Percentiles rank a stretch among this genome's conserved stretches.
Conservation (phyloP, 1,284 basidiomycete species). For the Ganoderma resinaceum region DNA sequence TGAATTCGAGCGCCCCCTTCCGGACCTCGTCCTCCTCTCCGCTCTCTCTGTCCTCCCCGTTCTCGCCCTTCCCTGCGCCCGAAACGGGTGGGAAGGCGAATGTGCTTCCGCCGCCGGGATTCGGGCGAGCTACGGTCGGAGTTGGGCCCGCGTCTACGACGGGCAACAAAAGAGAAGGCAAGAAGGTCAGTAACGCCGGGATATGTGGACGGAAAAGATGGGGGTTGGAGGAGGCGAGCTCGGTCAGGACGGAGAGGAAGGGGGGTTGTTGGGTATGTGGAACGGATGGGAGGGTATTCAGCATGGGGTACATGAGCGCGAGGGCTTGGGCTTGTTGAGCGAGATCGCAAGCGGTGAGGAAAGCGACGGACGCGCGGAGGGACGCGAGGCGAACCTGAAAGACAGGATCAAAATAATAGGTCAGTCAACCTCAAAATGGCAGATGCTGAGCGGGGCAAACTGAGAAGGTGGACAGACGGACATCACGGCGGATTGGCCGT, state of each 20-base stretch:
- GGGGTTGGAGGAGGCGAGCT: slow-evolving; percentile 72
- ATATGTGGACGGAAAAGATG: slow-evolving; percentile 74
- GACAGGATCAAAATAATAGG: neutral
- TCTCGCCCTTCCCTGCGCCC: slow-evolving; percentile 23
- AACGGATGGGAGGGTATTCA: slow-evolving; percentile 66
- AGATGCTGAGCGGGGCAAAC: neutral
- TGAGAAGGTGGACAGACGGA: neutral
- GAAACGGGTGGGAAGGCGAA: slow-evolving; percentile 64
- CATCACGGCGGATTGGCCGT: neutral
- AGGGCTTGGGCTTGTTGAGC: slow-evolving; percentile 63
- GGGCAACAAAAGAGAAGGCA: slow-evolving; percentile 70
- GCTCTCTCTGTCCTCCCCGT: slow-evolving; percentile 37
- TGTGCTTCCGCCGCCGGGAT: slow-evolving; percentile 49
- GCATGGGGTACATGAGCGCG: slow-evolving; percentile 68
- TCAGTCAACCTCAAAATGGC: neutral
- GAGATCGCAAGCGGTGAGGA: slow-evolving; percentile 62
- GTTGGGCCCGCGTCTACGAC: slow-evolving; percentile 74
- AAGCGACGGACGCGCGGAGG: slow-evolving; percentile 67
- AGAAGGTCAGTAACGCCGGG: slow-evolving; percentile 64
- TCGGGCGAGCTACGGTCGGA: slow-evolving; percentile 73
- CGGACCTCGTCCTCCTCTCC: slow-evolving; percentile 67
- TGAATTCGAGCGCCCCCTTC: slow-evolving; percentile 74
- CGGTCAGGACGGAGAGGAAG: slow-evolving; percentile 74
- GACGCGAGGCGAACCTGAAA: slow-evolving; percentile 64
- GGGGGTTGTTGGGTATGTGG: slow-evolving; percentile 62